A percentile compares a stretch with the other conserved stretches of the same genome.
Evolutionary conservation across 2,329 filamentous ascomycete genomes (phyloP).

Genomic region (Claviceps arundinis): DNA sequence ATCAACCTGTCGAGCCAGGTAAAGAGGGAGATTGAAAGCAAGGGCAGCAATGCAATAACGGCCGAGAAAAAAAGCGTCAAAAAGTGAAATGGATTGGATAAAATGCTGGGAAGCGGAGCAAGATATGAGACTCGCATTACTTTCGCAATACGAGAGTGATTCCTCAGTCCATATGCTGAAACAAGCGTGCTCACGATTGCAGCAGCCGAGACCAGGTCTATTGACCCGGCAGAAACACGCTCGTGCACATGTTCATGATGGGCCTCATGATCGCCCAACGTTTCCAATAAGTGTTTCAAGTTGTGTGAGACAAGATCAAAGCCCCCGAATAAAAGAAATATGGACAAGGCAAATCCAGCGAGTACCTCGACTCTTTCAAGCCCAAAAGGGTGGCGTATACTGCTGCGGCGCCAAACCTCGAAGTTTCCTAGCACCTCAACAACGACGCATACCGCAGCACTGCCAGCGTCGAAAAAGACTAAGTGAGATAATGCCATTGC

Average conservation of each 20-base stretch:
- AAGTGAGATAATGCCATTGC: slow-evolving; percentile 88
- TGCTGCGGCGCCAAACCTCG: slow-evolving; percentile 90
- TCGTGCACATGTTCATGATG: slow-evolving; percentile 58
- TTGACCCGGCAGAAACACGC: slow-evolving; percentile 55
- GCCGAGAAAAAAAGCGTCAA: slow-evolving; percentile 79
- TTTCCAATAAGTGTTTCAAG: slow-evolving; percentile 80
- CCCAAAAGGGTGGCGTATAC: slow-evolving; percentile 84
- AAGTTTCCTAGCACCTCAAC: slow-evolving; percentile 95
- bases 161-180: slow-evolving; percentile 75
- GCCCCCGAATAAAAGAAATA: slow-evolving; percentile 94
- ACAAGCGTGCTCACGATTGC: slow-evolving; percentile 74
- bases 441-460: slow-evolving; percentile 77
- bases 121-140: slow-evolving; percentile 81
- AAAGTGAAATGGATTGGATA: slow-evolving; percentile 91
- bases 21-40: slow-evolving; percentile 70
- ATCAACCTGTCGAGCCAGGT: slow-evolving; percentile 72
- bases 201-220: slow-evolving; percentile 70
- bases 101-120: slow-evolving; percentile 66
- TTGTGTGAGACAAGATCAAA: slow-evolving; percentile 92
- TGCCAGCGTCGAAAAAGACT: slow-evolving; percentile 89
- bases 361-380: slow-evolving; percentile 88
- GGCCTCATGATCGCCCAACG: slow-evolving; percentile 43
- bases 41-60: slow-evolving; percentile 66
- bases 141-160: slow-evolving; percentile 83
- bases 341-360: slow-evolving; percentile 88